Conservation (phyloP, 1,284 basidiomycete genomes). For the Somion occarium region DNA sequence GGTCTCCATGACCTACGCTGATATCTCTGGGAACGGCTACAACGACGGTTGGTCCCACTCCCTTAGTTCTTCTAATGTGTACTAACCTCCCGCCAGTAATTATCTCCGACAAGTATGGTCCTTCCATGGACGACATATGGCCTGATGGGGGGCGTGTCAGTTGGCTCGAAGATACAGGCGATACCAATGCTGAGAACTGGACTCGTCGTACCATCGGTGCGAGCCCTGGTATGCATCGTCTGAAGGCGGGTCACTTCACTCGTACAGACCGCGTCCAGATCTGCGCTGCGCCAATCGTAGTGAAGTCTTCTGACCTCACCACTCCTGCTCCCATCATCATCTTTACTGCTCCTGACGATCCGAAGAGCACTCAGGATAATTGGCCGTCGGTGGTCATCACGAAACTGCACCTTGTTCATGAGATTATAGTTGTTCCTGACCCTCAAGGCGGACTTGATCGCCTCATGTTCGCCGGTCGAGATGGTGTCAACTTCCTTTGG, state of each 20-base stretch:
- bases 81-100: slow-evolving; percentile 18
- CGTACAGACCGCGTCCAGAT: slow-evolving; percentile 20
- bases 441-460: slow-evolving; percentile 20
- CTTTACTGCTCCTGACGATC: slow-evolving; percentile 21
- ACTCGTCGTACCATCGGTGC: slow-evolving; percentile 20
- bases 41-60: slow-evolving; percentile 22
- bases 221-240: slow-evolving; percentile 24
- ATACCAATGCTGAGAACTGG: slow-evolving; percentile 15
- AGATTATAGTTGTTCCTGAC: slow-evolving; percentile 20
- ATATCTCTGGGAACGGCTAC: slow-evolving; percentile 23
- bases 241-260: slow-evolving; percentile 20
- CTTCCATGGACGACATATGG: slow-evolving; percentile 23
- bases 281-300: slow-evolving; percentile 23
- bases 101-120: slow-evolving; percentile 26
- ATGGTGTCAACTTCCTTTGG: slow-evolving; percentile 25
- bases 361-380: slow-evolving; percentile 5
- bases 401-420: slow-evolving; percentile 24
- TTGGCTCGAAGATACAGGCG: slow-evolving; percentile 25
- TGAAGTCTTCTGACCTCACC: slow-evolving; percentile 18
- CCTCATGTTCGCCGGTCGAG: slow-evolving; percentile 24
- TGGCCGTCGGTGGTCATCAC: slow-evolving; percentile 15
- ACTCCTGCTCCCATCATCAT: slow-evolving; percentile 25
- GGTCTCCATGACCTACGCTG: slow-evolving; percentile 22
- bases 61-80: not conserved
- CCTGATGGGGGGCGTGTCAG: slow-evolving; percentile 22